Percentiles rank a stretch among this genome's conserved stretches.
Evolutionary conservation across 805 yeast genomes (phyloP).

Genomic region (Candida pseudofarinosa): DNA sequence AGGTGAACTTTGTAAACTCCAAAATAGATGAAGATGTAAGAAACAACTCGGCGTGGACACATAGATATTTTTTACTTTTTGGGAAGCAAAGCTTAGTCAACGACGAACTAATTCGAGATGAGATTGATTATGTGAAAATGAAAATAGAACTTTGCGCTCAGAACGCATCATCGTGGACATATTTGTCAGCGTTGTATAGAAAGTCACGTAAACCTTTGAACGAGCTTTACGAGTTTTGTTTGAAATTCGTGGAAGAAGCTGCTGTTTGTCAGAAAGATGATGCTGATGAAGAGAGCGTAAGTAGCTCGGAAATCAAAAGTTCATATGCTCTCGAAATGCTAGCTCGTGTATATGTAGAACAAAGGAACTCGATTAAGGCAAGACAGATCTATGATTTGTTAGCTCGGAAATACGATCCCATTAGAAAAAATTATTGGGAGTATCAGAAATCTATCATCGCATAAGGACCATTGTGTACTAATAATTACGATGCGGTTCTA

Average conservation of each 20-base stretch:
- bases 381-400: conserved; percentile 47
- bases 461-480: not conserved
- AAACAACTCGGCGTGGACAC: conserved; percentile 94
- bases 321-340: conserved; percentile 62
- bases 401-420: conserved; percentile 53
- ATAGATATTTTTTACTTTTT: conserved; percentile 60
- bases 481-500: not conserved
- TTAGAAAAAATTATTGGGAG: conserved; percentile 60
- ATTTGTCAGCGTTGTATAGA: conserved; percentile 55
- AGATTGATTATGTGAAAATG: conserved; percentile 48
- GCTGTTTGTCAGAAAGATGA: conserved; percentile 17
- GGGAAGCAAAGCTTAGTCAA: conserved; percentile 12
- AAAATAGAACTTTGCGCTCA: conserved; percentile 64
- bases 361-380: conserved; percentile 31
- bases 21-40: conserved; percentile 61
- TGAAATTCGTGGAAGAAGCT: conserved; percentile 31
- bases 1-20: conserved; percentile 46
- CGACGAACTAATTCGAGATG: conserved; percentile 32
- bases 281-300: conserved; percentile 12
- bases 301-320: conserved; percentile 31
- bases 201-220: conserved; percentile 21
- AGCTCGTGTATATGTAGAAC: conserved; percentile 43
- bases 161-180: conserved; percentile 85
- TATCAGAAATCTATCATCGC: conserved; percentile 27
- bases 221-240: conserved; percentile 45